A percentile compares a stretch with the other conserved stretches of the same genome.
These are phyloP conservation scores for Pythium insidiosum DNA, from an alignment of 352 stramenopile species.

Conservation along the genomic window DNA sequence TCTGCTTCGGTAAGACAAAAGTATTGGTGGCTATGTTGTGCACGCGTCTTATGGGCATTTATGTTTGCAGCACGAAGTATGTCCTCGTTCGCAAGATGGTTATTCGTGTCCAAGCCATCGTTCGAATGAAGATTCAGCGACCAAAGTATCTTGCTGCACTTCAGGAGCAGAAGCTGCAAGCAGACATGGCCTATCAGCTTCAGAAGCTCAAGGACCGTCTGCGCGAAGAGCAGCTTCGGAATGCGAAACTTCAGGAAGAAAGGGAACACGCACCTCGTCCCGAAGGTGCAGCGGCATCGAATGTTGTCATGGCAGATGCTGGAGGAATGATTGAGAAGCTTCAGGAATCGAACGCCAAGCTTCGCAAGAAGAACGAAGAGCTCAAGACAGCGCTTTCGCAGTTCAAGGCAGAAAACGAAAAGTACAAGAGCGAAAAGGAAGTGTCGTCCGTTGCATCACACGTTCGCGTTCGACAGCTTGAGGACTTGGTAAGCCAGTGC, in stretches of 20 bases:
- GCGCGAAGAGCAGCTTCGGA: constrained; percentile 74
- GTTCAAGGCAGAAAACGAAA: constrained; percentile 65
- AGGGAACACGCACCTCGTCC: constrained; percentile 20
- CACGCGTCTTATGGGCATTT: too few relatives aligned
- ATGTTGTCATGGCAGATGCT: constrained; percentile 67
- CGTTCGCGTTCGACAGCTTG: constrained; percentile 67
- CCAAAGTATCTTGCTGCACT: constrained; percentile 76
- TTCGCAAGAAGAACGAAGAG: constrained; percentile 71
- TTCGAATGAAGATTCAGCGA: constrained; percentile 80
- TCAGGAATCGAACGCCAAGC: constrained; percentile 67
- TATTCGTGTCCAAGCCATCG: constrained; percentile 69
- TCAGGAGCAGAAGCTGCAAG: constrained; percentile 71
- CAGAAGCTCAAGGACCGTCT: constrained; percentile 68
- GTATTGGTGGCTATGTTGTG: neutral
- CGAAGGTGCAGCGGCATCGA: constrained; percentile 27
- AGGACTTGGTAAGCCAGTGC: constrained; percentile 52
- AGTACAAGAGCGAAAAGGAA: constrained; percentile 77
- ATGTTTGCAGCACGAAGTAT: constrained; percentile 41
- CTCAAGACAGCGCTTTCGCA: constrained; percentile 50
- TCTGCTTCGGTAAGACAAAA: constrained; percentile 34
- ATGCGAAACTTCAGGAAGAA: constrained; percentile 47
- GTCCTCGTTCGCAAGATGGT: constrained; percentile 57
- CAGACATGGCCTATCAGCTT: constrained; percentile 81
- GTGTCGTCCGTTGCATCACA: constrained; percentile 58
- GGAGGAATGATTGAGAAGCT: constrained; percentile 81